Base-by-base conservation (phyloP, 768 basidiomycete genomes). In the Hypholoma sublateritium region DNA sequence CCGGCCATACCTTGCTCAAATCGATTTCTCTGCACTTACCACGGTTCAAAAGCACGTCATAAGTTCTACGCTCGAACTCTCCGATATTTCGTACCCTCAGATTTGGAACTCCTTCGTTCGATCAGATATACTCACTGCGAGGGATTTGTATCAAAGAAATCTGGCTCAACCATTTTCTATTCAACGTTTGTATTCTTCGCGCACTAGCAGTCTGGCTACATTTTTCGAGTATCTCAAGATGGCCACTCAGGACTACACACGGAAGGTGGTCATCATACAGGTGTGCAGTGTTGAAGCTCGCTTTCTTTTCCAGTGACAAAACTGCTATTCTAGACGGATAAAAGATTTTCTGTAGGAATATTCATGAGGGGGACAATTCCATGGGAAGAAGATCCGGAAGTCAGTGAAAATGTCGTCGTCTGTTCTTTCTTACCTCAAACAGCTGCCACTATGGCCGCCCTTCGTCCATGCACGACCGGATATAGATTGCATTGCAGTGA, bases 41-140 rank as follows among this genome's bases (percentile, higher is more conserved):
- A 68, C 78, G 0, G 67, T 73, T 17, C 75, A 88, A 65, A 88
- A 86, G 63, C 74, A 84, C 48, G 79, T 78, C 0, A 68, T 87
- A 41, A 78, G 69, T 32, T 62, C 69, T 1, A 72, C 75, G 2
- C 64, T 87, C 6, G 67, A 66, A 9, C 63, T 84, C 4, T 67
- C 71, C 22, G 69, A 68, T 2, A 65, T 73, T 5, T 73, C 79
- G 17, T 72, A 83, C 62, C 73, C 79, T 1, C 74, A 77, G 41
- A 70, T 87, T 43, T 89, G 85, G 84, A 87, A 87, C 60, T 87
- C 85, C 1, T 71, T 88, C 4, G 64, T 84, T 56, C 77, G 78
- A 1, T 88, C 87, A 0, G 83, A 86, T 55, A 83, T 88, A 22
- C 65, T 89, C 53, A 77, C 73, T 0, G 62, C 69, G 3, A 64